Base-by-base conservation (phyloP, 2,329 filamentous ascomycete genomes). In the Arthrinium phaeospermum region DNA sequence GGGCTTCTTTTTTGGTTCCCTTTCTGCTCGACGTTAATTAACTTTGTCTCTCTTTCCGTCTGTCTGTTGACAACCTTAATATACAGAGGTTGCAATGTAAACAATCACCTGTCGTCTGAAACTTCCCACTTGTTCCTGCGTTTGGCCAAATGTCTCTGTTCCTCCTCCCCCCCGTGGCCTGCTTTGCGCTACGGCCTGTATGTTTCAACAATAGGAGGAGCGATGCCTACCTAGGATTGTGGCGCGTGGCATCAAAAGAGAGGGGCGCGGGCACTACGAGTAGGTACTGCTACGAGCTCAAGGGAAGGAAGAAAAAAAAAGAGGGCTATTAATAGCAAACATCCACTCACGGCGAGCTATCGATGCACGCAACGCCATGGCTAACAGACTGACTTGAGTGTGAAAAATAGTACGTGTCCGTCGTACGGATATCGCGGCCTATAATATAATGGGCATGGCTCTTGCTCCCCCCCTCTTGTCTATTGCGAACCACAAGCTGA, bases 301-400 rank as follows among this genome's bases (percentile, higher is more conserved):
- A 13, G 8, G 53, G n/a, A 14, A 37, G 16, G 27, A 37, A 13
- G 22, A 34, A 34, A 34, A 22, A 41, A 64, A 64, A 64, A 64
- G 57, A 64, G 57, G 57, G 19, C 57, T 64, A 64, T 64, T 64
- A 64, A 64, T 64, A 64, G 57, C 57, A 64, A 64, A 19, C 57
- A 64, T 14, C 57, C 57, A 64, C 57, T 61, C 53, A 37, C 57
- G 53, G 30, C 14, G 14, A 16, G 53, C 53, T 61, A 61, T 61
- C 53, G 53, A 61, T 30, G 34, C 57, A 37, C 57, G 34, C 57
- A 64, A 64, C 34, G 57, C 57, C 34, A 22, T 64, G 57, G 57
- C 57, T 64, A 64, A 41, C 34, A 24, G 34, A 41, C 19, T 41
- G 57, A 64, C 57, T 24, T 19, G 16, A n/a, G 10, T 22, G 27